Evolutionary conservation across 2,329 filamentous ascomycete genomes (phyloP).

Genomic region (Hypoxylon sp.): DNA sequence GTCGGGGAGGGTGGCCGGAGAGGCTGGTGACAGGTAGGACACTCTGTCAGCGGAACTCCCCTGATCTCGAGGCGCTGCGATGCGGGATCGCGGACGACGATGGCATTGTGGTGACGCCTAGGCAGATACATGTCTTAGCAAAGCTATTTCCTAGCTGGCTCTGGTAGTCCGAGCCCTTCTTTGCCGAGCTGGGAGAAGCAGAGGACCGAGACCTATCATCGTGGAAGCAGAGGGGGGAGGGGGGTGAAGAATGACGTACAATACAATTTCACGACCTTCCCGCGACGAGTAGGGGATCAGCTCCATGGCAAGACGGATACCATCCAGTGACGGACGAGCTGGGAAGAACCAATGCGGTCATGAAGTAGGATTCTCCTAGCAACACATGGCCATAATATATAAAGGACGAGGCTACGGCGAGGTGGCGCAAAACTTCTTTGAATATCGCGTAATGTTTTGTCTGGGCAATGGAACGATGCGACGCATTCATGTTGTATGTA

Average conservation of each 20-base stretch:
- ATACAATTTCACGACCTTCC: conserved; percentile 79
- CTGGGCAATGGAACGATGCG: conserved; percentile 8
- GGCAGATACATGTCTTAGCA: background rate
- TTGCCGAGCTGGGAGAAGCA: background rate
- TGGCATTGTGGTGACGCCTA: conserved; percentile 90
- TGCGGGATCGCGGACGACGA: conserved; percentile 87
- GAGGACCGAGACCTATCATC: background rate
- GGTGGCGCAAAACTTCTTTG: conserved; percentile 11
- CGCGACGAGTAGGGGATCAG: conserved; percentile 78
- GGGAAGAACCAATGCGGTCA: conserved; percentile 15
- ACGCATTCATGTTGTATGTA: background rate
- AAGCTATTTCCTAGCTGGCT: too few species aligned
- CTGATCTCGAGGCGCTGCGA: conserved; percentile 87
- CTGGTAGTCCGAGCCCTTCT: background rate
- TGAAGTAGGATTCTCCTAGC: conserved; percentile 4
- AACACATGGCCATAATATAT: conserved; percentile 20
- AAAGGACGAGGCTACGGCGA: conserved; percentile 1
- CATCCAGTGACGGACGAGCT: conserved; percentile 10
- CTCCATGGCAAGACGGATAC: conserved; percentile 57
- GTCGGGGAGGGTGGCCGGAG: conserved; percentile 61
- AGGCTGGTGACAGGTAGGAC: conserved; percentile 89
- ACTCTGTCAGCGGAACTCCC: conserved; percentile 70
- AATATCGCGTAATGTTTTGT: conserved; percentile 2
- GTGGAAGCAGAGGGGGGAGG: conserved; percentile 2
- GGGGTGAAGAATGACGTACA: conserved; percentile 63